These are phyloP conservation scores for Lichtheimia corymbifera DNA, from an alignment of 371 early-diverging fungal species.

Conservation along the genomic window DNA sequence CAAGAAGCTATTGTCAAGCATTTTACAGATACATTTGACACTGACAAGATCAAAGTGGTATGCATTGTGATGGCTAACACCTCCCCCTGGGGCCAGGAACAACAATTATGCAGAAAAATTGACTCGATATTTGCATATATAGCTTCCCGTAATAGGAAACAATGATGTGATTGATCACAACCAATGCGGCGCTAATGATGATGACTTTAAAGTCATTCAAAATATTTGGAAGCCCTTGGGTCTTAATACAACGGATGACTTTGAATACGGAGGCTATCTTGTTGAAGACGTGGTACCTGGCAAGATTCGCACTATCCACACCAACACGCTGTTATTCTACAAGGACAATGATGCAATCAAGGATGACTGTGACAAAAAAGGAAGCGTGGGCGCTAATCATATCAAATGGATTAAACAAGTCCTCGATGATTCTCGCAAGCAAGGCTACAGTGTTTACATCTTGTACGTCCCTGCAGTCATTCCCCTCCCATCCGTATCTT, in stretches of 20 bases:
- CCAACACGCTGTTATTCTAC: constrained; percentile 29
- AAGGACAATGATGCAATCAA: constrained; percentile 20
- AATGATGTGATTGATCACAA: constrained; percentile 33
- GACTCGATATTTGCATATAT: neutral
- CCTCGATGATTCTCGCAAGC: constrained; percentile 18
- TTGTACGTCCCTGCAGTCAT: constrained; percentile 12
- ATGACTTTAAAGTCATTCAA: constrained; percentile 11
- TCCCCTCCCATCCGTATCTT: neutral
- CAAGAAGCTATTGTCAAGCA: constrained; percentile 26
- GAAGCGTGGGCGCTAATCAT: constrained; percentile 23
- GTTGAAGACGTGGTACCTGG: constrained; percentile 19
- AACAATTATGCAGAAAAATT: neutral
- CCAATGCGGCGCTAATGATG: constrained; percentile 5
- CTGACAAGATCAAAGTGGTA: constrained; percentile 20
- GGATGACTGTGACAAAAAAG: constrained; percentile 20
- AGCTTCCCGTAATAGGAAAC: constrained; percentile 42
- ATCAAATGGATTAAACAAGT: constrained; percentile 25
- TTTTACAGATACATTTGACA: constrained; percentile 23
- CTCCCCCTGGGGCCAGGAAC: too few species aligned
- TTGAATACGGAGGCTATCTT: constrained; percentile 19
- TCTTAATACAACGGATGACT: constrained; percentile 14
- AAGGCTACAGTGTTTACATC: constrained; percentile 20
- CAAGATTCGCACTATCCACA: constrained; percentile 19
- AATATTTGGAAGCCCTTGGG: constrained; percentile 22
- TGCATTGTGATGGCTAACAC: neutral